Evolutionary conservation across 192 early-diverging fungal species (phyloP).

Genomic region (Backusella liffmaniae): DNA sequence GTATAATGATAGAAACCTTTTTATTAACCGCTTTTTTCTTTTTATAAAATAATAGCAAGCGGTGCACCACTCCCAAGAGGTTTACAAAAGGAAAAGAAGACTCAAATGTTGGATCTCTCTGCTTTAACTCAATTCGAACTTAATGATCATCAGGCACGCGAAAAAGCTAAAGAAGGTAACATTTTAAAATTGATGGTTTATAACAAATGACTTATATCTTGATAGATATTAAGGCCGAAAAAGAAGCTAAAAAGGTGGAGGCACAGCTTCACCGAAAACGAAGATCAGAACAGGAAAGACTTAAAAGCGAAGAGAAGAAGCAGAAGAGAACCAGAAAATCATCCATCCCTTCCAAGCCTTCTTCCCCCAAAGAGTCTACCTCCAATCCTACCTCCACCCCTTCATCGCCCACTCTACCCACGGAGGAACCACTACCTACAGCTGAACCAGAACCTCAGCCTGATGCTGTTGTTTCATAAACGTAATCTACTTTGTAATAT

Average conservation of each 20-base stretch:
- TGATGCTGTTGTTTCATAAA: neutral
- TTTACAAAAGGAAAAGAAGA: slow-evolving; percentile 12
- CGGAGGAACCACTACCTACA: neutral
- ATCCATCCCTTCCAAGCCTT: neutral
- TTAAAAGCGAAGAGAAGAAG: neutral
- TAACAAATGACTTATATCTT: neutral
- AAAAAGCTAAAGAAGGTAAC: slow-evolving; percentile 8
- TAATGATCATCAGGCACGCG: slow-evolving; percentile 8
- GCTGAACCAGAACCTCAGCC: neutral
- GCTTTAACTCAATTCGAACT: slow-evolving; percentile 21
- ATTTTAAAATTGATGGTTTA: neutral
- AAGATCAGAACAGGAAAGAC: neutral
- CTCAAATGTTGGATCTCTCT: slow-evolving; percentile 30
- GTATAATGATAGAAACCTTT: neutral
- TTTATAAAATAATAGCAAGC: slow-evolving; percentile 9
- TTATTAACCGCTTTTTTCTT: neutral
- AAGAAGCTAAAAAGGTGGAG: neutral
- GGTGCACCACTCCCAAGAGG: slow-evolving; percentile 16
- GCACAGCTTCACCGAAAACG: neutral
- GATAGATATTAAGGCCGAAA: neutral
- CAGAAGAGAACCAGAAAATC: neutral
- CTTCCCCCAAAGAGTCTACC: neutral
- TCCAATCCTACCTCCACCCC: neutral
- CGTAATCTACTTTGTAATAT: neutral
- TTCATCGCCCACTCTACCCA: neutral